These are phyloP conservation scores for Wickerhamiella nectarea DNA, from an alignment of 805 yeast species.

Conservation along the genomic window DNA sequence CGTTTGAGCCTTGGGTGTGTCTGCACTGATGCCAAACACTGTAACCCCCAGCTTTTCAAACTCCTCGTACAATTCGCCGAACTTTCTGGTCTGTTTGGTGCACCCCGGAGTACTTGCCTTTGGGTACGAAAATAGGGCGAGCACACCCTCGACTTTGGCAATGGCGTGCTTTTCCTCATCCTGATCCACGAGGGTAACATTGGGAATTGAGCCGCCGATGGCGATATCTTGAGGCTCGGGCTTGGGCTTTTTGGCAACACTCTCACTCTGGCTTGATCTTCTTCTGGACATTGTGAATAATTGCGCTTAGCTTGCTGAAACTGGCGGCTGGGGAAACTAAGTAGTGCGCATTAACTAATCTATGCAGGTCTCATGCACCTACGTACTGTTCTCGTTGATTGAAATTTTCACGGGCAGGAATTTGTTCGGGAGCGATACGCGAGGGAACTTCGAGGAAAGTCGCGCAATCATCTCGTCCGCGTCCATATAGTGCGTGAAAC, in stretches of 20 bases:
- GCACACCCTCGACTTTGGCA: constrained; percentile 30
- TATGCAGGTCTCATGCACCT: neutral
- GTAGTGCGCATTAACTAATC: neutral
- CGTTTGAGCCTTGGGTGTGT: constrained; percentile 64
- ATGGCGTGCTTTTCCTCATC: constrained; percentile 49
- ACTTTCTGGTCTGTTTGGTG: constrained; percentile 87
- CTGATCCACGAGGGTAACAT: constrained; percentile 49
- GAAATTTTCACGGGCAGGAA: constrained; percentile 26
- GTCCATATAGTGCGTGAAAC: constrained; percentile 85
- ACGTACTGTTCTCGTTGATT: constrained; percentile 9
- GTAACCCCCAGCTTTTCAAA: constrained; percentile 39
- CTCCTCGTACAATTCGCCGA: constrained; percentile 48
- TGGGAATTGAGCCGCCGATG: constrained; percentile 53
- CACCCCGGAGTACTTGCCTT: constrained; percentile 94
- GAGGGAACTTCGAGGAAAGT: constrained; percentile 62
- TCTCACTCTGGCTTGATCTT: neutral
- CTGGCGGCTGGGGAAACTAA: neutral
- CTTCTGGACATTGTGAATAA: constrained; percentile 1
- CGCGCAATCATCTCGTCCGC: constrained; percentile 76
- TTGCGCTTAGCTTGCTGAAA: too few relatives aligned
- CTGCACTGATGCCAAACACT: constrained; percentile 75
- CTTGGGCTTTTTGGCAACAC: constrained; percentile 2
- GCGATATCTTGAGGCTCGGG: constrained; percentile 23
- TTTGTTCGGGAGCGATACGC: constrained; percentile 83
- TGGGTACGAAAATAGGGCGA: constrained; percentile 61